Conservation (phyloP, 2,329 filamentous ascomycete species). For the Chaetomiaceae sp. region DNA sequence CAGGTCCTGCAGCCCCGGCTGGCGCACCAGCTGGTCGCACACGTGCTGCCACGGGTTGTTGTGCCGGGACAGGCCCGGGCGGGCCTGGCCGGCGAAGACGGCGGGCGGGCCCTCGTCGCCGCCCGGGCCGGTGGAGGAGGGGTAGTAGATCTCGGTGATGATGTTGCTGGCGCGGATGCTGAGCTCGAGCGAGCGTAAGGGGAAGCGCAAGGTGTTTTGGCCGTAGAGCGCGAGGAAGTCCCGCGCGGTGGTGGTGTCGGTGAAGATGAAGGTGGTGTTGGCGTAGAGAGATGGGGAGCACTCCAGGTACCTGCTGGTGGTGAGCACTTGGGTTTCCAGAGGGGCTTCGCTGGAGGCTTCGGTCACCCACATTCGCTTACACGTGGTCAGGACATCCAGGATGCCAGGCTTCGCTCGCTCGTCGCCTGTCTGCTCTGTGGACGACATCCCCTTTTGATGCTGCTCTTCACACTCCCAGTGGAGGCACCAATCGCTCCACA, state of each 20-base stretch:
- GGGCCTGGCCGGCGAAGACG: slow-evolving; percentile 13
- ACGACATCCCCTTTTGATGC: not conserved
- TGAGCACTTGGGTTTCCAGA: not conserved
- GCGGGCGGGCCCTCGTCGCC: slow-evolving; percentile 13
- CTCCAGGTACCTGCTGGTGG: slow-evolving; percentile 25
- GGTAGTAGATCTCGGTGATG: slow-evolving; percentile 27
- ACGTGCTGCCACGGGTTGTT: slow-evolving; percentile 27
- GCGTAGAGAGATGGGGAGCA: slow-evolving; percentile 22
- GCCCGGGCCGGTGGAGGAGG: slow-evolving; percentile 3
- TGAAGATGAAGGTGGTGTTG: slow-evolving; percentile 27
- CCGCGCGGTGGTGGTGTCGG: slow-evolving; percentile 21
- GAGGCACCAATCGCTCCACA: slow-evolving; percentile 21
- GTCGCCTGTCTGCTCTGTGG: not conserved
- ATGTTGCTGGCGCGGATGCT: slow-evolving; percentile 23
- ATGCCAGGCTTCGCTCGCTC: slow-evolving; percentile 10
- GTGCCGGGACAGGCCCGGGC: slow-evolving; percentile 10
- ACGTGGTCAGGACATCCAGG: slow-evolving; percentile 21
- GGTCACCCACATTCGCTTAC: slow-evolving; percentile 25
- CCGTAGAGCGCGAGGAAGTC: slow-evolving; percentile 23
- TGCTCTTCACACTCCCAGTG: slow-evolving; percentile 23
- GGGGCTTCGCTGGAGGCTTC: not conserved
- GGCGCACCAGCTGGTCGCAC: slow-evolving; percentile 18
- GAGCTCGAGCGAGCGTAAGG: slow-evolving; percentile 25
- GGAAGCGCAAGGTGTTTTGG: slow-evolving; percentile 8
- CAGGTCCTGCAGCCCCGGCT: slow-evolving; percentile 22